These are phyloP conservation scores for Trichoderma gracile DNA, from an alignment of 2,329 filamentous ascomycete species.

Conservation along the genomic window DNA sequence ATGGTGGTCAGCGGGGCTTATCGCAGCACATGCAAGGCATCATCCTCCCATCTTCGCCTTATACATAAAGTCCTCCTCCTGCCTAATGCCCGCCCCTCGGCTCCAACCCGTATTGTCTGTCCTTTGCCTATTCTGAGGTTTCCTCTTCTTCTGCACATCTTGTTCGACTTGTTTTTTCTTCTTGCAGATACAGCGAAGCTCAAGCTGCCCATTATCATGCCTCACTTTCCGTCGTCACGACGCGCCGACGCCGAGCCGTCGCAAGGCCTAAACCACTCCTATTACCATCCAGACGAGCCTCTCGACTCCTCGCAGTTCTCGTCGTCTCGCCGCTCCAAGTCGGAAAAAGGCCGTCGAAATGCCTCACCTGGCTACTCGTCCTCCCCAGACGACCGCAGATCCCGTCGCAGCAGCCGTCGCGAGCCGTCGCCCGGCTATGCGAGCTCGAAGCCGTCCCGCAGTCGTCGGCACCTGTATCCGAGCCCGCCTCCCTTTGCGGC, in stretches of 20 bases:
- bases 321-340: slow-evolving; percentile 1
- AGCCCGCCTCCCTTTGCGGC: slow-evolving; percentile 9
- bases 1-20: background rate
- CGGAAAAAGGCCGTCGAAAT: slow-evolving; percentile 4
- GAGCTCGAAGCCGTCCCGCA: background rate
- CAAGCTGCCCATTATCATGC: background rate
- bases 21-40: background rate
- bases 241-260: background rate
- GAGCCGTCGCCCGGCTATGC: background rate
- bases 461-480: background rate
- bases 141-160: background rate
- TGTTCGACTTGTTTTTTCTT: background rate
- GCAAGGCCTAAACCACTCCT: slow-evolving; percentile 24
- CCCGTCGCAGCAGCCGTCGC: slow-evolving; percentile 22
- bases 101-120: background rate
- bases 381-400: slow-evolving; percentile 10
- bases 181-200: background rate
- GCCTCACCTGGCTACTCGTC: background rate
- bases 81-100: background rate
- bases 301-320: background rate
- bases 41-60: background rate
- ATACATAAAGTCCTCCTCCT: background rate
- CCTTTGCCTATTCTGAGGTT: background rate
- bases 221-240: slow-evolving; percentile 5
- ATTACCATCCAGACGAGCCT: slow-evolving; percentile 16